phyloP scores from a whole-genome alignment of 2,329 filamentous ascomycete genomes.

The Fusarium metavorans region DNA sequence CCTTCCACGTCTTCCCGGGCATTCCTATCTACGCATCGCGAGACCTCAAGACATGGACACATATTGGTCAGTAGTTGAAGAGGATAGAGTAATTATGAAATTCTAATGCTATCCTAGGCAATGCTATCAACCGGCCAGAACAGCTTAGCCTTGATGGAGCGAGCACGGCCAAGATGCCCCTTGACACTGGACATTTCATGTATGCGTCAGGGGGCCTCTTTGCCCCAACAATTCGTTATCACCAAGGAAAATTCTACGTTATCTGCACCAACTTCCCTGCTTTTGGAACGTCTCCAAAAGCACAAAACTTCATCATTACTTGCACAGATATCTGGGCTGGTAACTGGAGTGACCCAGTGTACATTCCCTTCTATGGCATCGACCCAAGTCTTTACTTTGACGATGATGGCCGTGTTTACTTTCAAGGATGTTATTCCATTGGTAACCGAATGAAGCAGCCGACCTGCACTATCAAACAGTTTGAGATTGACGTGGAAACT shows the following conservation, averaged over 20 bases:
- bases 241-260: conserved; percentile 42
- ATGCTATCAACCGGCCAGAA: conserved; percentile 28
- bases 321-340: conserved; percentile 40
- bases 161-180: conserved; percentile 7
- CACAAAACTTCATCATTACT: conserved; percentile 40
- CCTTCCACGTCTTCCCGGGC: conserved; percentile 30
- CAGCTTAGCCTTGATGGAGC: conserved; percentile 21
- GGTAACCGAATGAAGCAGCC: conserved; percentile 13
- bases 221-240: conserved; percentile 41
- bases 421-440: conserved; percentile 35
- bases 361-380: conserved; percentile 55
- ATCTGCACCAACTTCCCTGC: conserved; percentile 40
- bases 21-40: conserved; percentile 26
- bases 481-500: conserved; percentile 38
- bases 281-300: not conserved
- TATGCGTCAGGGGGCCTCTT: conserved; percentile 33
- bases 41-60: conserved; percentile 24
- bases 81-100: not conserved
- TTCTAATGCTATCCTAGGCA: conserved; percentile 10
- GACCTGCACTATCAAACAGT: conserved; percentile 40
- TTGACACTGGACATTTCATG: conserved; percentile 29
- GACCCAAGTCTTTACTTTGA: conserved; percentile 60
- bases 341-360: conserved; percentile 47
- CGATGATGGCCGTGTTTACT: conserved; percentile 48
- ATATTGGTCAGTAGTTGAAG: conserved; percentile 8